phyloP scores from a whole-genome alignment of 2,329 filamentous ascomycete genomes.

The Lachnellula cervina region DNA sequence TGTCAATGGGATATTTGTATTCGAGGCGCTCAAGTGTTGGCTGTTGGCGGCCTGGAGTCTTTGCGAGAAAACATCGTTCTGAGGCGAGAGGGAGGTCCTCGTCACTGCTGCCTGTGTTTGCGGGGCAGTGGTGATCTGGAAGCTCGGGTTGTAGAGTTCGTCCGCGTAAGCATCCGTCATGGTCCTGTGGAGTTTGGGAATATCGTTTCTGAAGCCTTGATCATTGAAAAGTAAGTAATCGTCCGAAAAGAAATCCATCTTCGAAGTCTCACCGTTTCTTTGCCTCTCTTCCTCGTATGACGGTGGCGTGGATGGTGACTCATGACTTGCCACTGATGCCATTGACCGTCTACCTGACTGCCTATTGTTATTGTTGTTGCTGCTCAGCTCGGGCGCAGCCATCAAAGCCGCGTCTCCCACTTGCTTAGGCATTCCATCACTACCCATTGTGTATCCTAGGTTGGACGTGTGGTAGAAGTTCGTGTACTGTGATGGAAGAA shows the following conservation, averaged over 20 bases:
- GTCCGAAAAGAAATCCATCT: conserved; percentile 45
- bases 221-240: conserved; percentile 58
- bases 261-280: conserved; percentile 49
- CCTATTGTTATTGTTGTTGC: no score
- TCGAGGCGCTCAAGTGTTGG: conserved; percentile 59
- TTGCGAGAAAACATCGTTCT: conserved; percentile 64
- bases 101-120: conserved; percentile 35
- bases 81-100: conserved; percentile 43
- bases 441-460: conserved; percentile 24
- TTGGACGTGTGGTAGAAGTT: conserved; percentile 33
- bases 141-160: conserved; percentile 73
- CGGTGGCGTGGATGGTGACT: conserved; percentile 56
- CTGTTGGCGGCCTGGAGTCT: conserved; percentile 74
- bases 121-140: conserved; percentile 52
- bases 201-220: conserved; percentile 49
- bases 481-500: conserved; percentile 35
- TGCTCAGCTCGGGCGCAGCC: conserved; percentile 27
- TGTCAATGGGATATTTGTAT: conserved; percentile 43
- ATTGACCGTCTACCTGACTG: conserved; percentile 39
- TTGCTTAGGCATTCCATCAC: conserved; percentile 23
- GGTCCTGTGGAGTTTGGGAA: conserved; percentile 77
- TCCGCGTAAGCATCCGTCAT: conserved; percentile 83
- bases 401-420: conserved; percentile 26
- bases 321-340: conserved; percentile 56
- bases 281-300: conserved; percentile 47